These are phyloP conservation scores for Tardiomyces digboiensis DNA, from an alignment of 1,139 yeast species.

Conservation along the genomic window DNA sequence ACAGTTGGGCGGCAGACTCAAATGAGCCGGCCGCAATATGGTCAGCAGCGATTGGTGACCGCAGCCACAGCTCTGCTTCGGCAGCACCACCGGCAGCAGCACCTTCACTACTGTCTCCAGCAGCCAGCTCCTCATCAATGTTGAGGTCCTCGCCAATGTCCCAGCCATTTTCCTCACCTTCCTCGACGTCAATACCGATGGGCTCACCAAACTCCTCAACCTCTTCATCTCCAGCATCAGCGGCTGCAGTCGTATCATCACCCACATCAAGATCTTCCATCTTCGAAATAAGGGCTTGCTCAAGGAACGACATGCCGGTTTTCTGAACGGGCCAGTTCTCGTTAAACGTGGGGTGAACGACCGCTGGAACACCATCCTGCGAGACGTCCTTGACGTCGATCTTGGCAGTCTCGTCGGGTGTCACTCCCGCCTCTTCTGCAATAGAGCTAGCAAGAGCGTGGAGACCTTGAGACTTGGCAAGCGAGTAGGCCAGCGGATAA, in stretches of 20 bases:
- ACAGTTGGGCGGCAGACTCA: conserved; percentile 89
- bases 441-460: conserved; percentile 64
- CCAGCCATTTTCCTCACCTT: conserved; percentile 28
- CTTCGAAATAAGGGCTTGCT: conserved; percentile 73
- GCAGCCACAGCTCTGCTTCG: conserved; percentile 76
- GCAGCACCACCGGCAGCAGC: conserved; percentile 36
- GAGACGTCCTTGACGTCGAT: conserved; percentile 34
- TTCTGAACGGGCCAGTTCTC: conserved; percentile 78
- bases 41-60: conserved; percentile 86
- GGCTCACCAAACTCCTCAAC: conserved; percentile 8
- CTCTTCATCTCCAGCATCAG: conserved; percentile 7
- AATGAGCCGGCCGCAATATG: conserved; percentile 95
- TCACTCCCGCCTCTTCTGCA: conserved; percentile 51
- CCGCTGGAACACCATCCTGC: conserved; percentile 34
- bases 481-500: conserved; percentile 83
- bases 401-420: conserved; percentile 44
- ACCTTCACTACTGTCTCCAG: conserved; percentile 44
- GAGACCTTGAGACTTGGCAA: conserved; percentile 84
- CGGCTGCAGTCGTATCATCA: conserved; percentile 10
- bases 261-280: conserved; percentile 54
- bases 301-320: conserved; percentile 70
- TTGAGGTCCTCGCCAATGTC: conserved; percentile 36
- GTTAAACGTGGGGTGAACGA: conserved; percentile 36
- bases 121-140: conserved; percentile 58
- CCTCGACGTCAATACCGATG: conserved; percentile 15